phyloP scores from a whole-genome alignment of 306 rosid genomes.

The Trifolium pratense region DNA sequence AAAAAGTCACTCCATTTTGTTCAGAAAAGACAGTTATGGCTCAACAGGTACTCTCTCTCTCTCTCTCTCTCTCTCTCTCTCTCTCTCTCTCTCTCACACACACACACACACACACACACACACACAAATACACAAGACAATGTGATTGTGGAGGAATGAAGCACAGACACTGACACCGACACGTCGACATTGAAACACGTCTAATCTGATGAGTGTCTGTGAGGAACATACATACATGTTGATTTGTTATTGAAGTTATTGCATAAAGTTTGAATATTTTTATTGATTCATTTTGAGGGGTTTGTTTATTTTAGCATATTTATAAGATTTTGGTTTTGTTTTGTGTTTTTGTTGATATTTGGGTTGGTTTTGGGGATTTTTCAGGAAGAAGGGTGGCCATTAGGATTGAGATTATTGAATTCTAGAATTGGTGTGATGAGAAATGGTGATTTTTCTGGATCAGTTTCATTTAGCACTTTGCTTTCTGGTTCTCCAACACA shows the following conservation, averaged over 20 bases:
- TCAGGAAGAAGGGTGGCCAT: constrained; percentile 91
- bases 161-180: too few species aligned
- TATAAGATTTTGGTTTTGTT: background rate
- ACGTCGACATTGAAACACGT: too few species aligned
- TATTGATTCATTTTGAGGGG: constrained; percentile 32
- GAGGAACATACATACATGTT: background rate
- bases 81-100: background rate
- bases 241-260: constrained; percentile 15
- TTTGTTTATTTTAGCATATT: constrained; percentile 4
- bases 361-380: constrained; percentile 19
- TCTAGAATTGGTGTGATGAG: constrained; percentile 64
- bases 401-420: constrained; percentile 74
- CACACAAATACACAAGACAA: background rate
- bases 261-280: constrained; percentile 16
- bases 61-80: background rate
- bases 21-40: constrained; percentile 52
- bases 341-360: background rate
- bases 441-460: constrained; percentile 59
- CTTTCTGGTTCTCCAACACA: constrained; percentile 59
- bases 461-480: constrained; percentile 77
- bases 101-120: background rate
- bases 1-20: constrained; percentile 18
- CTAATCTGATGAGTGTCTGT: too few species aligned
- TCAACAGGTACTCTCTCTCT: constrained; percentile 53
- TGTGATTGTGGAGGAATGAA: too few species aligned